Conservation (phyloP, 805 yeast genomes). For the Priceomyces carsonii region DNA sequence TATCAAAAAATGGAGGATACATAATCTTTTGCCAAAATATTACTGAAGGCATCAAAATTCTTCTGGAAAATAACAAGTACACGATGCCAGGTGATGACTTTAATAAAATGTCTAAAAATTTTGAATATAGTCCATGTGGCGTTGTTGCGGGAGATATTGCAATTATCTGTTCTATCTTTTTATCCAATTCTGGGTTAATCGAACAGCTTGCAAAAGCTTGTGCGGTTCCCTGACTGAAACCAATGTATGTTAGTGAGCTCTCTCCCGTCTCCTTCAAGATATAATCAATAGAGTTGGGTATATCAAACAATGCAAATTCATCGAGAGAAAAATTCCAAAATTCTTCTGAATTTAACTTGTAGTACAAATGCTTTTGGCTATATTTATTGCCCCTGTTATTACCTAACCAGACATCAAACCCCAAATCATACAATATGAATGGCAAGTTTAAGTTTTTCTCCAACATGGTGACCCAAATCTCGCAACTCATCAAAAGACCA, state of each 20-base stretch:
- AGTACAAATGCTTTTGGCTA: slow-evolving; percentile 66
- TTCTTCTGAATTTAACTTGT: slow-evolving; percentile 35
- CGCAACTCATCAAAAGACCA: slow-evolving; percentile 87
- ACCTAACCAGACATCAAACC: slow-evolving; percentile 95
- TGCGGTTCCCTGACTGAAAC: slow-evolving; percentile 93
- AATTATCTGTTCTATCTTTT: slow-evolving; percentile 56
- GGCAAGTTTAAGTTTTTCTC: slow-evolving; percentile 55
- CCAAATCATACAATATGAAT: slow-evolving; percentile 70
- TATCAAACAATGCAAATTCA: slow-evolving; percentile 88
- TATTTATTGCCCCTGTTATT: slow-evolving; percentile 66
- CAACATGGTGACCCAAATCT: slow-evolving; percentile 61
- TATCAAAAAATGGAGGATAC: slow-evolving; percentile 73
- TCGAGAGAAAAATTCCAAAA: slow-evolving; percentile 94
- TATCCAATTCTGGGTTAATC: slow-evolving; percentile 60
- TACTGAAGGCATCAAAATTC: slow-evolving; percentile 74
- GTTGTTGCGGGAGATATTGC: slow-evolving; percentile 95
- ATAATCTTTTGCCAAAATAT: slow-evolving; percentile 76
- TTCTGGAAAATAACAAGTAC: slow-evolving; percentile 69
- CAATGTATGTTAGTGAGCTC: slow-evolving; percentile 63
- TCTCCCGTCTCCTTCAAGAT: slow-evolving; percentile 52
- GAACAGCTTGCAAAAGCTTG: slow-evolving; percentile 87
- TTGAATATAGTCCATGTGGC: slow-evolving; percentile 80
- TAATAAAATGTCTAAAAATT: slow-evolving; percentile 71
- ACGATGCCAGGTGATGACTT: slow-evolving; percentile 75
- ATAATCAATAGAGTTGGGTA: slow-evolving; percentile 80